Evolutionary conservation across 495 filamentous ascomycete genomes (phyloP).

Genomic region (Neurospora discreta): DNA sequence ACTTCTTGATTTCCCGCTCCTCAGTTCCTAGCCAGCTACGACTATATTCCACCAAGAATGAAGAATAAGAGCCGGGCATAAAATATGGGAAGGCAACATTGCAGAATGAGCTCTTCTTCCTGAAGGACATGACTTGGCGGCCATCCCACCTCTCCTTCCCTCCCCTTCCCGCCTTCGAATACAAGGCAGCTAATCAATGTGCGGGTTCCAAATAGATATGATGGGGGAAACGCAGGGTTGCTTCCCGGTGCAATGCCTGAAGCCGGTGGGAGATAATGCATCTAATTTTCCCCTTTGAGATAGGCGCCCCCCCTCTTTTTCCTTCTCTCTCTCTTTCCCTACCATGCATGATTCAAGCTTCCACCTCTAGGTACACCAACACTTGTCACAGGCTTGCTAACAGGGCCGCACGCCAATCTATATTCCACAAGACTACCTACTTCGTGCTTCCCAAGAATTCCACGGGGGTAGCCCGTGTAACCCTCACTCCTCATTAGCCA

Average conservation of each 20-base stretch:
- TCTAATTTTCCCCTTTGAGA: not conserved
- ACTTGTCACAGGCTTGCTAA: not conserved
- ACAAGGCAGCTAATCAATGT: not conserved
- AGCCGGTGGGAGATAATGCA: not conserved
- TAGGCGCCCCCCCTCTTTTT: not conserved
- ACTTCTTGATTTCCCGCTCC: not conserved
- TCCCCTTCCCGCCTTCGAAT: not conserved
- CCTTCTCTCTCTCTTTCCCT: not conserved
- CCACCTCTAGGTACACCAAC: not conserved
- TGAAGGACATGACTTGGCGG: not conserved
- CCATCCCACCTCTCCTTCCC: not conserved
- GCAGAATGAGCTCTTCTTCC: not conserved
- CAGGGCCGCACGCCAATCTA: not conserved
- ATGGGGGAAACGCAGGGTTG: not conserved
- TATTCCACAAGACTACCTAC: not conserved
- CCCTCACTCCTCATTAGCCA: not conserved
- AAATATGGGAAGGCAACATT: not conserved
- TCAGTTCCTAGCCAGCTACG: not conserved
- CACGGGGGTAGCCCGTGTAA: not conserved
- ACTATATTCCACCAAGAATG: not conserved
- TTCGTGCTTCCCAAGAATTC: not conserved
- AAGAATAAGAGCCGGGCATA: not conserved
- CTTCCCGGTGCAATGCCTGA: not conserved
- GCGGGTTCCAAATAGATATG: not conserved
- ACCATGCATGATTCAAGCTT: not conserved